Percentiles rank a stretch among this genome's conserved stretches.
Evolutionary conservation across 371 early-diverging fungal genomes (phyloP).

Genomic region (Blakeslea trispora): DNA sequence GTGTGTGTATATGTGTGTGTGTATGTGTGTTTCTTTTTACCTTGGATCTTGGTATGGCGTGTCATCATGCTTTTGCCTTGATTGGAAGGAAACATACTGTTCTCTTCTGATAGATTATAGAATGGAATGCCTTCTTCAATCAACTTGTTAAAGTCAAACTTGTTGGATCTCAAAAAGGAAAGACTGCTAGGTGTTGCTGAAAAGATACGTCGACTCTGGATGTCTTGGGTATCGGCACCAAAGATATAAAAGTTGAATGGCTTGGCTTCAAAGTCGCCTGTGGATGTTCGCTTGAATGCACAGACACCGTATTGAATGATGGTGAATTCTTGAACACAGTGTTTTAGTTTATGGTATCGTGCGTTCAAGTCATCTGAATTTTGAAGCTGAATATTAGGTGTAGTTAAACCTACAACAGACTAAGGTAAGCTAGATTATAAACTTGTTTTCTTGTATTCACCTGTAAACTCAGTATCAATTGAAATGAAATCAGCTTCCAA

Average conservation of each 20-base stretch:
- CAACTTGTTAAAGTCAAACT: slow-evolving; percentile 82
- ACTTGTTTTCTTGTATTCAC: slow-evolving; percentile 38
- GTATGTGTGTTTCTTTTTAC: slow-evolving; percentile 6
- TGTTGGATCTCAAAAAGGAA: slow-evolving; percentile 44
- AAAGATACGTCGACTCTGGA: slow-evolving; percentile 58
- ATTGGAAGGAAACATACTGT: slow-evolving; percentile 8
- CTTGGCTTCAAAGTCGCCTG: slow-evolving; percentile 61
- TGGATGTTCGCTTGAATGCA: slow-evolving; percentile 57
- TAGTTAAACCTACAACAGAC: slow-evolving; percentile 24
- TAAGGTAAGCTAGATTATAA: too few species aligned
- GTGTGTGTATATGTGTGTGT: too few species aligned
- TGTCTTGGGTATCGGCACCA: slow-evolving; percentile 47
- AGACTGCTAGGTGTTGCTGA: slow-evolving; percentile 66
- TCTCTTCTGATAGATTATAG: slow-evolving; percentile 42
- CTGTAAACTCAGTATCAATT: slow-evolving; percentile 87
- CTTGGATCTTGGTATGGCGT: slow-evolving; percentile 12
- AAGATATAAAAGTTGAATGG: slow-evolving; percentile 90
- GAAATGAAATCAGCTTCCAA: slow-evolving; percentile 73
- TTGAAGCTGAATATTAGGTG: slow-evolving; percentile 22
- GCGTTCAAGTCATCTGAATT: slow-evolving; percentile 48
- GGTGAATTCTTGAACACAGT: slow-evolving; percentile 56
- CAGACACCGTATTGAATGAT: slow-evolving; percentile 83
- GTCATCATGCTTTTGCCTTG: slow-evolving; percentile 20
- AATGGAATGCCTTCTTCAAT: slow-evolving; percentile 50
- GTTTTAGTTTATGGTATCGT: slow-evolving; percentile 62